phyloP scores from a whole-genome alignment of 768 basidiomycete genomes.

The Rhizopogon salebrosus region DNA sequence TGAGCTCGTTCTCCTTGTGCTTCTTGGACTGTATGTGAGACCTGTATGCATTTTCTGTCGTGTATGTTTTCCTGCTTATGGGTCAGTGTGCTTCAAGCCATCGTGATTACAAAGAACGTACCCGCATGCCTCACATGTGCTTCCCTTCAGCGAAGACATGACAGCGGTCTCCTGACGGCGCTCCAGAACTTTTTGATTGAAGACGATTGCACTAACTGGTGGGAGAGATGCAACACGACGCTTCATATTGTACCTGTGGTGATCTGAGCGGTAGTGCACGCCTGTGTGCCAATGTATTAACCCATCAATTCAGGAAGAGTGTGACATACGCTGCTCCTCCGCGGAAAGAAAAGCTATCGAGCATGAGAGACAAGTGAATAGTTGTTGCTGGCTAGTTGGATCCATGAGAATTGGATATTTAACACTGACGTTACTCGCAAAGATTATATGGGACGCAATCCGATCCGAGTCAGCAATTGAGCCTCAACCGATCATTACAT shows the following conservation, averaged over 20 bases:
- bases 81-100: neutral
- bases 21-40: conserved; percentile 87
- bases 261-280: conserved; percentile 86
- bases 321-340: conserved; percentile 70
- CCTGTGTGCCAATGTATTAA: conserved; percentile 37
- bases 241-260: conserved; percentile 98
- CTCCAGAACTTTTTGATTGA: conserved; percentile 87
- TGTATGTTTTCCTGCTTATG: conserved; percentile 72
- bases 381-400: conserved; percentile 11
- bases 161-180: conserved; percentile 71
- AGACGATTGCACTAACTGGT: conserved; percentile 70
- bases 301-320: neutral
- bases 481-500: no score
- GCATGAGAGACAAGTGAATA: conserved; percentile 91
- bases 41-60: conserved; percentile 82
- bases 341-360: conserved; percentile 80
- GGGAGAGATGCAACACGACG: conserved; percentile 87
- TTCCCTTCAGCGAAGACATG: conserved; percentile 51
- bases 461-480: no score
- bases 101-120: conserved; percentile 35
- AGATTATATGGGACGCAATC: neutral
- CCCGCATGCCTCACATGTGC: conserved; percentile 80
- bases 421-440: no score
- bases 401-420: neutral
- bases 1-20: conserved; percentile 75